A percentile compares a stretch with the other conserved stretches of the same genome.
Evolutionary conservation across 495 filamentous ascomycete genomes (phyloP).

Genomic region (Penicillium goetzii): DNA sequence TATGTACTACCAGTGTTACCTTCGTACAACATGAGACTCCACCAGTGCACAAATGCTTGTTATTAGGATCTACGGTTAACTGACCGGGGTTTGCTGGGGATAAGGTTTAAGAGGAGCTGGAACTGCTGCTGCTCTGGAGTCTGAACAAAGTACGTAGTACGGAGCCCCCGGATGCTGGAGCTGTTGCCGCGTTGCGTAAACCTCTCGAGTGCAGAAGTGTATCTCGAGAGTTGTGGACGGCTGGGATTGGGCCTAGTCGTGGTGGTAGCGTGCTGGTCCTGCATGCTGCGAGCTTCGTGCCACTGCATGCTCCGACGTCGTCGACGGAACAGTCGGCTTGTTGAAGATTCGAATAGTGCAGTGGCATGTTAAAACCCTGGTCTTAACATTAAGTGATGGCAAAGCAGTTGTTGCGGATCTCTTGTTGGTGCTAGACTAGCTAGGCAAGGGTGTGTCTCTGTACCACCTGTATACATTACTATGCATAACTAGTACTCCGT

Average conservation of each 20-base stretch:
- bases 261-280: constrained; percentile 6
- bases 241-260: neutral
- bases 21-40: neutral
- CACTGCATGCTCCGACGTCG: neutral
- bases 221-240: neutral
- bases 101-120: constrained; percentile 6
- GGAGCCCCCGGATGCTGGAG: neutral
- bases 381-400: neutral
- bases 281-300: neutral
- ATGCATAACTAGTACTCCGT: neutral
- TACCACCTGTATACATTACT: neutral
- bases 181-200: constrained; percentile 1
- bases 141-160: neutral
- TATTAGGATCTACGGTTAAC: constrained; percentile 6
- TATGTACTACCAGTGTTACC: neutral
- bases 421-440: neutral
- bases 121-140: neutral
- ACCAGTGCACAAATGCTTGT: neutral
- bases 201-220: constrained; percentile 8
- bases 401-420: no score
- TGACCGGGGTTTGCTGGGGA: neutral
- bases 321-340: neutral
- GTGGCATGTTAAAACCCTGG: no score
- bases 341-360: neutral
- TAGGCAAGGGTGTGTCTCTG: neutral